Evolutionary conservation across 176 grass and related monocot species (phyloP).

Genomic region (Hordeum vulgare): DNA sequence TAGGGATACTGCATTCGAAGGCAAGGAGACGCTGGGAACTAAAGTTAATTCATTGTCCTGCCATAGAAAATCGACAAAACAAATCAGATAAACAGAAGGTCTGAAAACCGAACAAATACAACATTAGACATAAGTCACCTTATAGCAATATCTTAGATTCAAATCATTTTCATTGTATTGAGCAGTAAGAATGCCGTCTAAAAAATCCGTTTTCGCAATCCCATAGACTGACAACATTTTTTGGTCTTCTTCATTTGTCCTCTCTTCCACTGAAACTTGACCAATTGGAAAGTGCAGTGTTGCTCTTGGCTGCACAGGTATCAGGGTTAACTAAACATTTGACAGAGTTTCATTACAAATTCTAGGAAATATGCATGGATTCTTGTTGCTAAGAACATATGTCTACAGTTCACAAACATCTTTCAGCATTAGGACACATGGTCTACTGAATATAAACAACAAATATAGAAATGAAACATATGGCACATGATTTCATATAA

Average conservation of each 20-base stretch:
- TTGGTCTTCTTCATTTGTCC: slow-evolving; percentile 40
- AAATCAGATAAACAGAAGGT: slow-evolving; percentile 16
- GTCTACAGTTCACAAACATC: neutral
- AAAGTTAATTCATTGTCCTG: slow-evolving; percentile 84
- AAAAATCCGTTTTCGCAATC: slow-evolving; percentile 60
- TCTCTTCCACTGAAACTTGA: slow-evolving; percentile 76
- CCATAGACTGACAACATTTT: slow-evolving; percentile 61
- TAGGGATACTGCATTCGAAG: slow-evolving; percentile 66
- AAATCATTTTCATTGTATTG: slow-evolving; percentile 67
- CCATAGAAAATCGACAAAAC: slow-evolving; percentile 11
- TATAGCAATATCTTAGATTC: slow-evolving; percentile 86
- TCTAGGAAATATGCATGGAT: neutral
- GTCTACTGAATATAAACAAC: neutral
- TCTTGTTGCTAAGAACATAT: neutral
- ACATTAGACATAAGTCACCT: slow-evolving; percentile 43
- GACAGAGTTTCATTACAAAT: neutral
- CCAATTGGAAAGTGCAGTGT: slow-evolving; percentile 74
- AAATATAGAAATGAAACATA: neutral
- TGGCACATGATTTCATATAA: neutral
- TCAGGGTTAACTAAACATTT: slow-evolving; percentile 15
- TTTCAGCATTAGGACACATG: neutral
- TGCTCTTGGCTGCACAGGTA: slow-evolving; percentile 64
- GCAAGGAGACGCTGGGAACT: slow-evolving; percentile 64
- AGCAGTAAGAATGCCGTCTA: slow-evolving; percentile 73
- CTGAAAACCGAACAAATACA: neutral